Evolutionary conservation across 139 green algal genomes (phyloP), one percentile per base, ranked within the genome.

Genomic region (Chlamydomonas schloesseri): DNA sequence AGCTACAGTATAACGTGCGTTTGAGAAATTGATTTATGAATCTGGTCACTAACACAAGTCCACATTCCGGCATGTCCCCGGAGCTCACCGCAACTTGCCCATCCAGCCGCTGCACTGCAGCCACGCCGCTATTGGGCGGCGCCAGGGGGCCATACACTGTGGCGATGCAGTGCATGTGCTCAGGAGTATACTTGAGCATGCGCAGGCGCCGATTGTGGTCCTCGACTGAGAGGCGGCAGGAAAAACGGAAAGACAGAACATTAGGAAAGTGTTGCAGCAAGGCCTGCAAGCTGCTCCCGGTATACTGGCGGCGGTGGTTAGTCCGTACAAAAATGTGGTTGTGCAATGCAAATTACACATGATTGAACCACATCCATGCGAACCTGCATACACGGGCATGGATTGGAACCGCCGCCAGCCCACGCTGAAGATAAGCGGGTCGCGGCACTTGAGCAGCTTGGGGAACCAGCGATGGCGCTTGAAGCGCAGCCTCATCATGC

Each of bases 111-210:
- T 97, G 95, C 67, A 96, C 88, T 5, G 89, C 91, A 11, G 91
- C 91, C 72, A 96, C 90, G 65, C 92, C 91, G 42, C 96, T 99
- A 89, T 96, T 97, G 34, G 96, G 95, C 10, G 98, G 97, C 46
- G 93, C 95, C 74, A 98, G 81, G 3, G 97, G 95, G 15, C 95
- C 93, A 46, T 91, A 98, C 69, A 97, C 90, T 0, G 87, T 89
- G 17, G 97, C 97, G 26, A 97, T 60, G 91, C 98, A 99, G 91
- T 99, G 98, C 96, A 98, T 97, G 92, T 99, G 98, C 93, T 99
- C 96, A 0, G 98, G 98, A 0, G 95, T 98, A 94, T 99, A 99
- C 93, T 99, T 99, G 70, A 99, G 92, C 91, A 97, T 95, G 20
- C 97, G 89, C 76, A 97, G 93, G 28, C 97, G 92, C 36, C 90